phyloP scores from a whole-genome alignment of 805 yeast genomes.

The Saturnispora sanitii region DNA sequence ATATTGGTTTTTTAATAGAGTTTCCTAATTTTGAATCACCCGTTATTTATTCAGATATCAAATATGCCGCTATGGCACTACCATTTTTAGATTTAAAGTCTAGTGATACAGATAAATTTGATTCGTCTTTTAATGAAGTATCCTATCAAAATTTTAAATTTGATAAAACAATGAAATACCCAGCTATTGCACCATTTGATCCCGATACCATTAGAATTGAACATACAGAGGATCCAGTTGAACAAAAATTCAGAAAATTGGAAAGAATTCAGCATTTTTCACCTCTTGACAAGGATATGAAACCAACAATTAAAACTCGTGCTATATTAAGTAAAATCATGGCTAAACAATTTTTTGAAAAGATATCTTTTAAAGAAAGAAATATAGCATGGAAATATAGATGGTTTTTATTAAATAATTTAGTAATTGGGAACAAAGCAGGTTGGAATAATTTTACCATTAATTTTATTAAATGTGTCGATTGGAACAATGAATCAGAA shows the following conservation, averaged over 20 bases:
- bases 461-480: slow-evolving; percentile 77
- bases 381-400: slow-evolving; percentile 86
- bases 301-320: slow-evolving; percentile 78
- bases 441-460: slow-evolving; percentile 30
- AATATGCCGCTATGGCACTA: slow-evolving; percentile 28
- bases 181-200: slow-evolving; percentile 39
- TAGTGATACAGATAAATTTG: slow-evolving; percentile 15
- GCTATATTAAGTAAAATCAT: slow-evolving; percentile 63
- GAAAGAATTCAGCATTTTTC: slow-evolving; percentile 76
- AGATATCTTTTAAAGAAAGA: slow-evolving; percentile 71
- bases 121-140: slow-evolving; percentile 19
- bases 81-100: slow-evolving; percentile 19
- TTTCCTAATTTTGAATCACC: slow-evolving; percentile 63
- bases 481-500: slow-evolving; percentile 81
- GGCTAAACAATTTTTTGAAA: slow-evolving; percentile 74
- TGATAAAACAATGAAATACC: slow-evolving; percentile 3
- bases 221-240: slow-evolving; percentile 66
- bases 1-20: slow-evolving; percentile 30
- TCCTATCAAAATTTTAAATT: slow-evolving; percentile 16
- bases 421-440: slow-evolving; percentile 24
- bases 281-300: slow-evolving; percentile 70
- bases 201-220: slow-evolving; percentile 47
- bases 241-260: slow-evolving; percentile 71
- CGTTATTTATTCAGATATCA: slow-evolving; percentile 54
- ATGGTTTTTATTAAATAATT: slow-evolving; percentile 60